phyloP scores from a whole-genome alignment of 371 early-diverging fungal species.

The Capillidium heterosporum region DNA sequence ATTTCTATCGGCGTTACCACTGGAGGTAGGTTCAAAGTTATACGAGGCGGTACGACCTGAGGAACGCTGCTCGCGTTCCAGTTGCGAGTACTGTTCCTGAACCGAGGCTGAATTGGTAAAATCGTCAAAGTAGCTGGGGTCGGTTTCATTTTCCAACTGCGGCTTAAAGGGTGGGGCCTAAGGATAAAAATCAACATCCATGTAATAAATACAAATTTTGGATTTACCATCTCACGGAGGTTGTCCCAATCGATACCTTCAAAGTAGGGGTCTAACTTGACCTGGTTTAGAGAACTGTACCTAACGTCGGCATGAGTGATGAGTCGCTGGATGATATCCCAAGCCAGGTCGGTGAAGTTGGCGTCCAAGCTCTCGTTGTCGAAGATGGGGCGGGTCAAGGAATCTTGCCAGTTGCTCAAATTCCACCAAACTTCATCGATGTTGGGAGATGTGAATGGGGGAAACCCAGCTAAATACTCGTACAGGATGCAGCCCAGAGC shows the following conservation, averaged over 20 bases:
- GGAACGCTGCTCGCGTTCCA: slow-evolving; percentile 48
- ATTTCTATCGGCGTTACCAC: slow-evolving; percentile 6
- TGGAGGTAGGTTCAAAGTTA: slow-evolving; percentile 24
- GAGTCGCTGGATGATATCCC: slow-evolving; percentile 44
- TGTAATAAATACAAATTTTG: neutral
- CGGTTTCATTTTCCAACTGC: slow-evolving; percentile 34
- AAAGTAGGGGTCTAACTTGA: slow-evolving; percentile 63
- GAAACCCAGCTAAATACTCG: slow-evolving; percentile 60
- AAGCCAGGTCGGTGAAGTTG: slow-evolving; percentile 48
- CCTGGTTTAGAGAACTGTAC: slow-evolving; percentile 23
- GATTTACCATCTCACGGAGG: slow-evolving; percentile 21
- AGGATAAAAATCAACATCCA: neutral
- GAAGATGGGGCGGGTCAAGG: slow-evolving; percentile 50
- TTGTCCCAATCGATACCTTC: slow-evolving; percentile 48
- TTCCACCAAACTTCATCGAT: slow-evolving; percentile 66
- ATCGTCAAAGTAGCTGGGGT: slow-evolving; percentile 77
- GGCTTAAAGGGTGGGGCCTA: slow-evolving; percentile 60
- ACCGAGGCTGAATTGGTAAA: slow-evolving; percentile 40
- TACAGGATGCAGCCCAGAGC: slow-evolving; percentile 77
- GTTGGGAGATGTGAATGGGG: slow-evolving; percentile 58
- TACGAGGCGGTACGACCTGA: too few species aligned
- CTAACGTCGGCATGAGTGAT: slow-evolving; percentile 28
- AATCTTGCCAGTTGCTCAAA: slow-evolving; percentile 57
- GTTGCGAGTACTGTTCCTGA: slow-evolving; percentile 20
- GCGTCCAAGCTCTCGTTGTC: slow-evolving; percentile 47